phyloP scores from a whole-genome alignment of 2,329 filamentous ascomycete species.

The Exophiala sideris region DNA sequence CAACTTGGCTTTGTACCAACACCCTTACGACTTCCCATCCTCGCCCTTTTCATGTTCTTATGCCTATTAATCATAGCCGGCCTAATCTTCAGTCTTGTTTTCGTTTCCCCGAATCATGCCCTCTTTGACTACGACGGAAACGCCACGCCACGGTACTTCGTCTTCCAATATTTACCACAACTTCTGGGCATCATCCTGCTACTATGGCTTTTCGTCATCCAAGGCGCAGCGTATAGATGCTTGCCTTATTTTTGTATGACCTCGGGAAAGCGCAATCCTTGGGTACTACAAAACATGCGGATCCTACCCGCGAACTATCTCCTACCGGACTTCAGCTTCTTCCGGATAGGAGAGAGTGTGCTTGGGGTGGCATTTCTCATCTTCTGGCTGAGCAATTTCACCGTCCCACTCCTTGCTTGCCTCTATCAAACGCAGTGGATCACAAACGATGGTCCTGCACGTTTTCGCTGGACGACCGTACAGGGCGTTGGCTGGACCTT shows the following conservation, averaged over 20 bases:
- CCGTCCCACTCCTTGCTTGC: conserved; percentile 75
- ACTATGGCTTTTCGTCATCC: conserved; percentile 72
- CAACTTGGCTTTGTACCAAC: conserved; percentile 67
- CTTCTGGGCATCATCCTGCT: conserved; percentile 68
- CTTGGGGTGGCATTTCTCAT: conserved; percentile 64
- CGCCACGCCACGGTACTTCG: conserved; percentile 72
- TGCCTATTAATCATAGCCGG: conserved; percentile 68
- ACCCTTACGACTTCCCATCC: conserved; percentile 64
- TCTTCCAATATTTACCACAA: conserved; percentile 82
- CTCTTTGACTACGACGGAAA: conserved; percentile 67
- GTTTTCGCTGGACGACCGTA: conserved; percentile 77
- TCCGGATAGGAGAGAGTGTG: conserved; percentile 64
- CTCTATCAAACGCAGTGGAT: conserved; percentile 68
- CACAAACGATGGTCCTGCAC: conserved; percentile 53
- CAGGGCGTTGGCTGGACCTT: conserved; percentile 75
- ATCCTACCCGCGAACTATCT: conserved; percentile 62
- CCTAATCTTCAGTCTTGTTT: conserved; percentile 69
- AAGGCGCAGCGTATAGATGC: conserved; percentile 70
- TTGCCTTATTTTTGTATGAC: conserved; percentile 75
- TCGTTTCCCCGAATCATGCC: conserved; percentile 60
- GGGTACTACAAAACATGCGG: conserved; percentile 62
- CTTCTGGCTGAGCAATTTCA: conserved; percentile 76
- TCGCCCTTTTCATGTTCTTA: conserved; percentile 59
- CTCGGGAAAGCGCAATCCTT: conserved; percentile 38
- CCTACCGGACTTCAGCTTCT: conserved; percentile 65